A percentile compares a stretch with the other conserved stretches of the same genome.
phyloP scores from a whole-genome alignment of 805 yeast species.

The Metschnikowia lunata region DNA sequence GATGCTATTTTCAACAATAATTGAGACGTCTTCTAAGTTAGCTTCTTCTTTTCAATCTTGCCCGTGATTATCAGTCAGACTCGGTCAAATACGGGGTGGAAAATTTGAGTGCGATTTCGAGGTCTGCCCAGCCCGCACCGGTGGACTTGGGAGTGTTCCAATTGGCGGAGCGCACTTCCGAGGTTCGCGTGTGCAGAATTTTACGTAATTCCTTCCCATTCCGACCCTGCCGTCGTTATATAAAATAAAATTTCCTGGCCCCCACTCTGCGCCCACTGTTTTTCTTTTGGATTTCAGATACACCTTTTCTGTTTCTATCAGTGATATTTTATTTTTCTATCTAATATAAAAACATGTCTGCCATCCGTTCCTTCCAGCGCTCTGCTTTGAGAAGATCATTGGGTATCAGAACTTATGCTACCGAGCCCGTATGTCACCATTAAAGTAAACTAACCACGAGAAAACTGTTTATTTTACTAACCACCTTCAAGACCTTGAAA shows the following conservation, averaged over 20 bases:
- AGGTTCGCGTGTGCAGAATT: slow-evolving; percentile 15
- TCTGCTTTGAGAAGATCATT: slow-evolving; percentile 24
- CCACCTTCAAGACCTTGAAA: slow-evolving; percentile 61
- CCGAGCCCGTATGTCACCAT: slow-evolving; percentile 21
- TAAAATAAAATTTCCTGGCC: slow-evolving; percentile 9
- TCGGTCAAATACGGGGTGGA: slow-evolving; percentile 8
- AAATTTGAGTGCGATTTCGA: slow-evolving; percentile 8
- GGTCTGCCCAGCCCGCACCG: slow-evolving; percentile 4
- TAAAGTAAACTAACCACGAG: not conserved
- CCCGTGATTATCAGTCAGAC: not conserved
- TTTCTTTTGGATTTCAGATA: slow-evolving; percentile 8
- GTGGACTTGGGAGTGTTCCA: not conserved
- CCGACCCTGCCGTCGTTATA: slow-evolving; percentile 10
- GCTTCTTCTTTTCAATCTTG: no score
- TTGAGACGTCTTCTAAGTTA: no score
- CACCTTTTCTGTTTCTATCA: slow-evolving; percentile 5
- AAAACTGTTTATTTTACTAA: slow-evolving; percentile 9
- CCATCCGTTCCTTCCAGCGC: slow-evolving; percentile 35
- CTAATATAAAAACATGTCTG: slow-evolving; percentile 23
- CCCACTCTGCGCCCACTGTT: slow-evolving; percentile 3
- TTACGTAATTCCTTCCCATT: slow-evolving; percentile 12
- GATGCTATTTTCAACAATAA: no score
- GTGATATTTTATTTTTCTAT: not conserved
- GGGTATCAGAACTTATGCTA: slow-evolving; percentile 19
- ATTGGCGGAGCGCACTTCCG: slow-evolving; percentile 10